Conservation (phyloP, 441 rosid species). For the Viola pubescens region DNA sequence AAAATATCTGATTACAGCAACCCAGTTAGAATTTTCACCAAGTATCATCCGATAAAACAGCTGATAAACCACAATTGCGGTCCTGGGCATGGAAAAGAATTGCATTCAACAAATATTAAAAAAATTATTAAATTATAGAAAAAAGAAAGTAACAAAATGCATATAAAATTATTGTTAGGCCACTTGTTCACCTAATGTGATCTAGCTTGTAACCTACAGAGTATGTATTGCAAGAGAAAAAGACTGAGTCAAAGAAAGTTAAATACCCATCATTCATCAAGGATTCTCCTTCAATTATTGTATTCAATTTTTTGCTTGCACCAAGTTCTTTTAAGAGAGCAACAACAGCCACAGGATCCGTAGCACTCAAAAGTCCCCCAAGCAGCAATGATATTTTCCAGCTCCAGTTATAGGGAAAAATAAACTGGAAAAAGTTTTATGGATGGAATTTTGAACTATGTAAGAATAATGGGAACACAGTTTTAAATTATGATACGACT, state of each 20-base stretch:
- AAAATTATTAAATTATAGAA: no score
- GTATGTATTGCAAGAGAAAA: conserved; percentile 8
- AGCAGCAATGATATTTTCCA: conserved; percentile 89
- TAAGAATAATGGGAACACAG: neutral
- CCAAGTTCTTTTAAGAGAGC: conserved; percentile 80
- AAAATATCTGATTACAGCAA: conserved; percentile 45
- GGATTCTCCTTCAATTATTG: no score
- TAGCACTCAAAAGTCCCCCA: conserved; percentile 87
- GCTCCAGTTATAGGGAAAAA: conserved; percentile 79
- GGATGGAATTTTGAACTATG: conserved; percentile 3
- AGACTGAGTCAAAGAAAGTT: conserved; percentile 10
- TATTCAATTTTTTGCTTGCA: no score
- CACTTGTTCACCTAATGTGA: conserved; percentile 8
- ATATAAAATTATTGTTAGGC: neutral
- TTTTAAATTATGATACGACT: conserved; percentile 2
- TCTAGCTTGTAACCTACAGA: conserved; percentile 3
- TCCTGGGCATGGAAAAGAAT: conserved; percentile 41
- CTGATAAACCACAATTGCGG: conserved; percentile 88
- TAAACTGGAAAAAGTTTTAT: conserved; percentile 41
- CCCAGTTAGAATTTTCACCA: conserved; percentile 50
- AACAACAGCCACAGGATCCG: conserved; percentile 99
- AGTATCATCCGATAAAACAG: conserved; percentile 75
- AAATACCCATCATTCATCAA: conserved; percentile 96
- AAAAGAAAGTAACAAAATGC: neutral
- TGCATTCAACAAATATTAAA: conserved; percentile 18